Conservation (phyloP, 345 rosid genomes). For the Eutrema japonicum region DNA sequence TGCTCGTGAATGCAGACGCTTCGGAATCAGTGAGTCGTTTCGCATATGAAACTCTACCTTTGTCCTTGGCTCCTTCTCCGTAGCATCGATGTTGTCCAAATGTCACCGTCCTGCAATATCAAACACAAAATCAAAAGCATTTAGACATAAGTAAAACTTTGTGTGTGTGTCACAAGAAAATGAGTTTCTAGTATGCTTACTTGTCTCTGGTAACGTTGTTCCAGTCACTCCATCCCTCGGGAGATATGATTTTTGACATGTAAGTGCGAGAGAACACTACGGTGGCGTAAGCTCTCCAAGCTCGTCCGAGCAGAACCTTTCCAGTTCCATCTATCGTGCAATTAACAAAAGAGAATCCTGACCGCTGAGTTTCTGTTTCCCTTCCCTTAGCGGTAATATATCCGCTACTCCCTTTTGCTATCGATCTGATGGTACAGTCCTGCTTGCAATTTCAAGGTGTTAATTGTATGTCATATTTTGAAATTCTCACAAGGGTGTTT, state of each 20-base stretch:
- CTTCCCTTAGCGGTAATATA: constrained; percentile 64
- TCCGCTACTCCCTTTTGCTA: constrained; percentile 53
- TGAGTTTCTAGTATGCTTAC: background rate
- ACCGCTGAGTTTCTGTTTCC: constrained; percentile 47
- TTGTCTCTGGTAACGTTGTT: constrained; percentile 57
- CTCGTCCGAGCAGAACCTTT: constrained; percentile 73
- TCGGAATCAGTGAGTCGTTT: no score
- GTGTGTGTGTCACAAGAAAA: background rate
- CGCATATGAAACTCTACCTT: no score
- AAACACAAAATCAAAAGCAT: no score
- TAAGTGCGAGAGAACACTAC: constrained; percentile 67
- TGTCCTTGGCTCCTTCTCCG: no score
- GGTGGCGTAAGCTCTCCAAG: constrained; percentile 70
- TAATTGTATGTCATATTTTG: background rate
- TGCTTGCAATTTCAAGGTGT: constrained; percentile 21
- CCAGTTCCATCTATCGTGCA: constrained; percentile 64
- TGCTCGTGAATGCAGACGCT: no score
- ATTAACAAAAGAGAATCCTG: constrained; percentile 73
- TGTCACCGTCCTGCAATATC: no score
- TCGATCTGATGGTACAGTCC: constrained; percentile 56
- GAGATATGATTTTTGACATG: constrained; percentile 60
- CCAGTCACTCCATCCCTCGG: constrained; percentile 81
- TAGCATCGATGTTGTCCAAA: no score
- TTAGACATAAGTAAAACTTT: no score
- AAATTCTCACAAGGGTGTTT: background rate